Evolutionary conservation across 1,284 basidiomycete genomes (phyloP).

Genomic region (Pyrrhoderma noxium): DNA sequence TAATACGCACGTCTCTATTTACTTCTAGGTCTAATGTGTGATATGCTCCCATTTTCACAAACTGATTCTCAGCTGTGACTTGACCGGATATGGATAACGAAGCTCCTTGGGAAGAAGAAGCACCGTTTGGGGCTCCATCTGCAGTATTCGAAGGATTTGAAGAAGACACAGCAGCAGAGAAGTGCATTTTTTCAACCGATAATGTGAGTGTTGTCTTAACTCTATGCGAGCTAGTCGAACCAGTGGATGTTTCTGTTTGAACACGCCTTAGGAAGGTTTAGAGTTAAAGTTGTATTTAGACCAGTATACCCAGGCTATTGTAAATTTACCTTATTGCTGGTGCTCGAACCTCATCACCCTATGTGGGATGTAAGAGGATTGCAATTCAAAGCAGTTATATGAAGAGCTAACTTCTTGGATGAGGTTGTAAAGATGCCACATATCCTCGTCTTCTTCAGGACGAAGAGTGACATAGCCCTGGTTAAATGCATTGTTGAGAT

Average conservation of each 20-base stretch:
- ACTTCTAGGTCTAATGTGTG: slow-evolving; percentile 94
- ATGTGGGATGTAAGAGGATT: slow-evolving; percentile 13
- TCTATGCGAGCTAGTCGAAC: slow-evolving; percentile 88
- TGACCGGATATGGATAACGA: slow-evolving; percentile 84
- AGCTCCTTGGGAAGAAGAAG: slow-evolving; percentile 40
- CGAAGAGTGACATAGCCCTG: slow-evolving; percentile 87
- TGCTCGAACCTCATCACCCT: slow-evolving; percentile 86
- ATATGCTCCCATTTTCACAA: slow-evolving; percentile 91
- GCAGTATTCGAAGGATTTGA: slow-evolving; percentile 56
- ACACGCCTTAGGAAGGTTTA: slow-evolving; percentile 40
- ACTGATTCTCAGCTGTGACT: slow-evolving; percentile 84
- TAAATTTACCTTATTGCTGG: slow-evolving; percentile 69
- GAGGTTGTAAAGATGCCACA: slow-evolving; percentile 99
- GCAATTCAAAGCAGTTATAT: slow-evolving; percentile 8
- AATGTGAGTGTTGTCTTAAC: slow-evolving; percentile 84
- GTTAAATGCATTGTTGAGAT: slow-evolving; percentile 20
- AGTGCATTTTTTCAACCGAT: slow-evolving; percentile 51
- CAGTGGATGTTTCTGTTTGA: slow-evolving; percentile 81
- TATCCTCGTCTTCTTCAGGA: slow-evolving; percentile 95
- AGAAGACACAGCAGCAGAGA: slow-evolving; percentile 27
- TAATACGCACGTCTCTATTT: slow-evolving; percentile 88
- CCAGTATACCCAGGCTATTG: background rate
- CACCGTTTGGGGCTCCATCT: slow-evolving; percentile 32
- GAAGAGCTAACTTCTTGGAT: slow-evolving; percentile 53
- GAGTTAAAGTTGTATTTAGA: no score